These are phyloP conservation scores for Paecilomyces sp. DNA, from an alignment of 2,329 filamentous ascomycete species.

Conservation along the genomic window DNA sequence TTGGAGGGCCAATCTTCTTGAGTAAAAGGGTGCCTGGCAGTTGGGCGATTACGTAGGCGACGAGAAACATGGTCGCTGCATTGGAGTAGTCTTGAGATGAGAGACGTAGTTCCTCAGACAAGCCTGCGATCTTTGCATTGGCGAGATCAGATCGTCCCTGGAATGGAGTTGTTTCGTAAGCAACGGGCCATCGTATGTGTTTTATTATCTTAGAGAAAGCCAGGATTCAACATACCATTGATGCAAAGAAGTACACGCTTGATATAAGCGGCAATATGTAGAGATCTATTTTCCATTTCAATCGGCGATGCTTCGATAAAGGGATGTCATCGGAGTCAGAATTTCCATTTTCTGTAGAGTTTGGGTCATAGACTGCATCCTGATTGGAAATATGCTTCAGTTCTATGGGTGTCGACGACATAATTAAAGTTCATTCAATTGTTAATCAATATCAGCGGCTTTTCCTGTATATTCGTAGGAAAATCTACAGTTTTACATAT, in stretches of 20 bases:
- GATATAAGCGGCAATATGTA: background rate
- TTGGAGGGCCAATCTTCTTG: no score
- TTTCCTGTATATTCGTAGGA: background rate
- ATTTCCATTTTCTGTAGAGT: background rate
- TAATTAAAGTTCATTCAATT: background rate
- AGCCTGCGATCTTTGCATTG: no score
- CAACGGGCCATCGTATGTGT: no score
- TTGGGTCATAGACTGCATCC: background rate
- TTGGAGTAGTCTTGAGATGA: no score
- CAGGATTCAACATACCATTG: background rate
- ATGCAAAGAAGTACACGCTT: background rate
- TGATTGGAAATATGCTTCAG: background rate
- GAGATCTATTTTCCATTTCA: background rate
- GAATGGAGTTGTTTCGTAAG: no score
- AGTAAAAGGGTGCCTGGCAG: no score
- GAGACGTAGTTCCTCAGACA: no score
- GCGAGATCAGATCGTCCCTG: no score
- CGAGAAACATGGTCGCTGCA: no score
- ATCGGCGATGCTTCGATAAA: background rate
- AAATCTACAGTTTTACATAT: background rate
- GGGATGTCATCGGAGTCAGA: background rate
- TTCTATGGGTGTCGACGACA: background rate
- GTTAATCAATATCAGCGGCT: background rate
- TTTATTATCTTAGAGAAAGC: no score
- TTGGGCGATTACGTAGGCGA: no score